Base-by-base conservation (phyloP, 163 green algal genomes). In the Coccomyxa subellipsoidea region DNA sequence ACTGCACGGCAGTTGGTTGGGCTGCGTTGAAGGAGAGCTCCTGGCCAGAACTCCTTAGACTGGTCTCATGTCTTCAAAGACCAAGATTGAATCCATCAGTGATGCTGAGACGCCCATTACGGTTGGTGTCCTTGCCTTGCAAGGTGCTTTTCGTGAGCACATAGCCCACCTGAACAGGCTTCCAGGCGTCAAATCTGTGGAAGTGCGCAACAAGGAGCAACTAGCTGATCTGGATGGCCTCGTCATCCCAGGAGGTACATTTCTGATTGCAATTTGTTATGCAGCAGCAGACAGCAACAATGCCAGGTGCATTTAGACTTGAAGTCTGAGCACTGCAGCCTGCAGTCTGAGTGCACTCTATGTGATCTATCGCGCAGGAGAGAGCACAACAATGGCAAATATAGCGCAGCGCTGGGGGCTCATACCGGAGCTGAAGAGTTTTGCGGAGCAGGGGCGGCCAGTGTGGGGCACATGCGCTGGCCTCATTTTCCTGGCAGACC, bases 391-490 rank as follows among this genome's bases (percentile, higher is more conserved):
- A 10, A 99, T 99, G 96, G 97, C 97, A 6, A 88, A 95, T 12
- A 87, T 99, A 38, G 95, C 95, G 0, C 90, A 98, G 87, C 90
- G 93, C 25, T 98, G 92, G 91, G 96, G 95, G 10, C 90, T 99
- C 53, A 92, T 98, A 29, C 88, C 91, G 7, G 88, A 95, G 77
- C 91, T 99, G 31, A 87, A 87, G 73, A 70, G 82, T 0, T 98
- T 98, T 82, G 86, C 90, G 7, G 86, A 82, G 21, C 76, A 82
- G 9, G 86, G 91, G 15, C 88, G 87, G 79, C 95, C 97, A 9
- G 88, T 99, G 12, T 99, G 97, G 97, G 97, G 97, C 31, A 99
- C 97, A 4, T 99, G 97, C 85, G 97, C 97, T 10, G 97, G 97
- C 25, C 94, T 99, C 80, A 99, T 99, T 82, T 98, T 99, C 89